Evolutionary conservation across 495 filamentous ascomycete genomes (phyloP), one percentile per base, ranked within the genome.

Genomic region (Durotheca rogersii): DNA sequence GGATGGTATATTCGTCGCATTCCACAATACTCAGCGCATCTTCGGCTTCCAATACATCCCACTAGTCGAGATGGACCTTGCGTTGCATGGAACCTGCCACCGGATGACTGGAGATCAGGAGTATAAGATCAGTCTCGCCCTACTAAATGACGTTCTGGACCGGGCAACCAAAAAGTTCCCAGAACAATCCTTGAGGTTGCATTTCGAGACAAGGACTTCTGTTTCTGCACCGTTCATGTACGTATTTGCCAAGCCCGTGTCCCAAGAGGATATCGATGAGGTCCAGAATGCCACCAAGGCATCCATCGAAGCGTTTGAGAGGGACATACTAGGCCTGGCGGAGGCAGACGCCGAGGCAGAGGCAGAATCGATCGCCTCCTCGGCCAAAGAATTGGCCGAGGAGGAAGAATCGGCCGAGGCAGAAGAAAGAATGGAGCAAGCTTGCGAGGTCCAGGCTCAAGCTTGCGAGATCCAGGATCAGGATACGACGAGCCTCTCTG

Each of bases 1-100:
- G 93, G 91, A 97, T 55, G 93, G 93, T 40, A 96, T 97, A 39
- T 97, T 96, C 58, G 88, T 96, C n/a, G 94, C 94, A 9, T 97
- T 83, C 66, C 93, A 99, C 70, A 99, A 99, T 60, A 84, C 89
- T 4, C 78, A 95, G 65, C 83, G 89, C 25, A 95, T 99, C 33
- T 99, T 99, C 63, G 93, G 93, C 0, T 99, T 99, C 68, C 93
- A 97, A 67, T 99, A 99, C 61, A 73, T 99, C 43, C 81, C 82
- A 45, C 66, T 96, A 10, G 58, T 75, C 1, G 94, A 97, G 60
- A 93, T 99, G 87, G 93, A 99, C 65, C 64, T 72, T 10, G 76
- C 87, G 0, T 62, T 99, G 5, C 93, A 99, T 60, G 90, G 89
- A 15, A 81, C 84, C 43, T 53, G 55, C 3, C 73, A 87, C 55